phyloP scores from a whole-genome alignment of 2,329 filamentous ascomycete species.

The Apiospora hydei region DNA sequence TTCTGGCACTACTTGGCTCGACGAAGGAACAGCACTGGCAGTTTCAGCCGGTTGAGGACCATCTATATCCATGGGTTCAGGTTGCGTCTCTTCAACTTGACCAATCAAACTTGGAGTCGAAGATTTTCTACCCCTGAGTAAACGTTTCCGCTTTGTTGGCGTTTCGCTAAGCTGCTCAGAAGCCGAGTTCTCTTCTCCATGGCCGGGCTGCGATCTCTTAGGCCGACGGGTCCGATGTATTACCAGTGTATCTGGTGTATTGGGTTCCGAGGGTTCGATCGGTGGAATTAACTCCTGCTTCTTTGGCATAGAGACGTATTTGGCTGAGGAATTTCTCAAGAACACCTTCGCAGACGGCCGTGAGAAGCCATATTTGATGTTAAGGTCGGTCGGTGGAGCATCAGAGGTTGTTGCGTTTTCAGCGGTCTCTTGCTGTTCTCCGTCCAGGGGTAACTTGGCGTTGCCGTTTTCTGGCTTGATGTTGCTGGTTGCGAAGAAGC shows the following conservation, averaged over 20 bases:
- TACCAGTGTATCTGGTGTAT: not conserved
- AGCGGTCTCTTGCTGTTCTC: not conserved
- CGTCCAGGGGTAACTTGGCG: not conserved
- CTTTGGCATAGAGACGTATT: not conserved
- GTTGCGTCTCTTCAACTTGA: not conserved
- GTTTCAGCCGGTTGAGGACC: not conserved
- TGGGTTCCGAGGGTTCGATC: not conserved
- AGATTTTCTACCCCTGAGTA: not conserved
- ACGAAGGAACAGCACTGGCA: not conserved
- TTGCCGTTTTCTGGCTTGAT: slow-evolving; percentile 16
- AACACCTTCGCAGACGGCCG: not conserved
- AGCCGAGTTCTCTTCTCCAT: not conserved
- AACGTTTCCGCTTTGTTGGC: slow-evolving; percentile 9
- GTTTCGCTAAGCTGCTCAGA: slow-evolving; percentile 4
- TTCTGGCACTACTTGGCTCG: not conserved
- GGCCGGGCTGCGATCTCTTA: not conserved
- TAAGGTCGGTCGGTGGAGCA: slow-evolving; percentile 9
- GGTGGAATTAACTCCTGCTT: not conserved
- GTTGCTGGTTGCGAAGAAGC: slow-evolving; percentile 41
- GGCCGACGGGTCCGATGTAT: not conserved
- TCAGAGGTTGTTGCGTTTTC: not conserved
- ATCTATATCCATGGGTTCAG: not conserved
- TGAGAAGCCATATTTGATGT: slow-evolving; percentile 16
- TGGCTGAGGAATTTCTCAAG: not conserved
- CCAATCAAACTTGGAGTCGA: not conserved